These are phyloP conservation scores for Naematelia encephala DNA, from an alignment of 768 basidiomycete species.

Conservation along the genomic window DNA sequence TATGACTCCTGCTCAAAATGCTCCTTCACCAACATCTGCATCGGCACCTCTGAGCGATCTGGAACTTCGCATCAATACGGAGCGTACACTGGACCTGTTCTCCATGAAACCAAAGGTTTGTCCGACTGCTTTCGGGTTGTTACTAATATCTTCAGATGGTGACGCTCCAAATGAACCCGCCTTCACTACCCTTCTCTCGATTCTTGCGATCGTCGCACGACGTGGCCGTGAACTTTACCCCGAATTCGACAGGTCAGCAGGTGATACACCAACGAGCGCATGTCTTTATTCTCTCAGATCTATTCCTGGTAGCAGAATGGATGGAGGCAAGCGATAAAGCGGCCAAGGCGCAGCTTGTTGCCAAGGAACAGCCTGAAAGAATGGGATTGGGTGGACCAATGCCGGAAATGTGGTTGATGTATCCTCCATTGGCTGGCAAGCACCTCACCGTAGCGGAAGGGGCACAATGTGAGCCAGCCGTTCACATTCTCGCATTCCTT, in stretches of 20 bases:
- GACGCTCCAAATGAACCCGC: conserved; percentile 82
- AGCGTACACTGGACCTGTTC: conserved; percentile 84
- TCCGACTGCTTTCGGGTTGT: background rate
- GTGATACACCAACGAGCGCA: conserved; percentile 74
- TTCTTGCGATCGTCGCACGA: conserved; percentile 69
- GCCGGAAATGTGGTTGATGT: conserved; percentile 85
- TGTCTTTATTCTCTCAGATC: conserved; percentile 83
- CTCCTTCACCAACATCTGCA: conserved; percentile 20
- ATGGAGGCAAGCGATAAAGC: conserved; percentile 66
- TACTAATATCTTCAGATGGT: conserved; percentile 61
- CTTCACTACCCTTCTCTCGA: conserved; percentile 71
- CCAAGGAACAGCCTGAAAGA: conserved; percentile 46
- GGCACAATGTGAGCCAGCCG: conserved; percentile 47
- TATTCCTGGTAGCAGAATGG: conserved; percentile 85
- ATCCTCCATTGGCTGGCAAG: conserved; percentile 93
- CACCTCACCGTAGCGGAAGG: conserved; percentile 73
- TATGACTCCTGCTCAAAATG: conserved; percentile 2
- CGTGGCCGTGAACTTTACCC: conserved; percentile 71
- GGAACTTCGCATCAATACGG: conserved; percentile 72
- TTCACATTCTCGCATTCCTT: conserved; percentile 1
- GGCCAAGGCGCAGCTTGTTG: conserved; percentile 41
- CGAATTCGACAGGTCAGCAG: conserved; percentile 67
- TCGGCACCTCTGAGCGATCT: conserved; percentile 65
- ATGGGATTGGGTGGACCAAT: conserved; percentile 56
- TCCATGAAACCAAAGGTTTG: conserved; percentile 87